Conservation (phyloP, 2,329 filamentous ascomycete species). For the Scedosporium dehoogii region DNA sequence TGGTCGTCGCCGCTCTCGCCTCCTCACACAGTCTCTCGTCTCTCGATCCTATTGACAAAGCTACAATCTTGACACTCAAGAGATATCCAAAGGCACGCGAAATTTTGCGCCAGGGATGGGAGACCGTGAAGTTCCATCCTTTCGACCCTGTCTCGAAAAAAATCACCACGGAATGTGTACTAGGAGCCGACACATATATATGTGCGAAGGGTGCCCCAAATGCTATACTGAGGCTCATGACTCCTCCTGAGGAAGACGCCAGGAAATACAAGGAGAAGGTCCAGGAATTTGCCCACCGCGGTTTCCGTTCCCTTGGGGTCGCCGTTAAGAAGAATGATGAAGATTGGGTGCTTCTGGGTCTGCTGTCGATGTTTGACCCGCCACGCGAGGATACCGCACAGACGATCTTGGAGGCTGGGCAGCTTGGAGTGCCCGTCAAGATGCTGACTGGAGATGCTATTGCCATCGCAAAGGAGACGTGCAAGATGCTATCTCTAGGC, state of each 20-base stretch:
- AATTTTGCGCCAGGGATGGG: conserved; percentile 65
- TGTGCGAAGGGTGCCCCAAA: conserved; percentile 73
- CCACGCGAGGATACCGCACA: conserved; percentile 70
- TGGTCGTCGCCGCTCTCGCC: conserved; percentile 67
- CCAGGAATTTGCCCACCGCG: conserved; percentile 65
- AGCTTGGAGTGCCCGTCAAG: conserved; percentile 69
- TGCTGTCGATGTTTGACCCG: conserved; percentile 74
- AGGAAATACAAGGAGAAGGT: conserved; percentile 63
- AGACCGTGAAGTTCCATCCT: conserved; percentile 66
- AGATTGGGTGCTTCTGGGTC: conserved; percentile 63
- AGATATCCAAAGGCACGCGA: conserved; percentile 69
- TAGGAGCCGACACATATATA: conserved; percentile 60
- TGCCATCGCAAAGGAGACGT: conserved; percentile 71
- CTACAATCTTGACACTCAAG: conserved; percentile 66
- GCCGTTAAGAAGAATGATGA: conserved; percentile 69
- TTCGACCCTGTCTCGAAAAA: conserved; percentile 75
- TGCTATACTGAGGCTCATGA: conserved; percentile 59
- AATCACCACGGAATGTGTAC: conserved; percentile 60
- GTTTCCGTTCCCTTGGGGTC: conserved; percentile 72
- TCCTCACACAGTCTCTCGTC: conserved; percentile 73
- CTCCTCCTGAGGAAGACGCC: conserved; percentile 56
- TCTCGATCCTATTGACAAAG: conserved; percentile 70
- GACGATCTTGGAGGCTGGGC: conserved; percentile 66
- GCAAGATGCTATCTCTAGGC: conserved; percentile 70
- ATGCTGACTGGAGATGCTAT: conserved; percentile 76